A percentile compares a stretch with the other conserved stretches of the same genome.
phyloP scores from a whole-genome alignment of 164 flowering plant genomes.

The Malania oleifera region DNA sequence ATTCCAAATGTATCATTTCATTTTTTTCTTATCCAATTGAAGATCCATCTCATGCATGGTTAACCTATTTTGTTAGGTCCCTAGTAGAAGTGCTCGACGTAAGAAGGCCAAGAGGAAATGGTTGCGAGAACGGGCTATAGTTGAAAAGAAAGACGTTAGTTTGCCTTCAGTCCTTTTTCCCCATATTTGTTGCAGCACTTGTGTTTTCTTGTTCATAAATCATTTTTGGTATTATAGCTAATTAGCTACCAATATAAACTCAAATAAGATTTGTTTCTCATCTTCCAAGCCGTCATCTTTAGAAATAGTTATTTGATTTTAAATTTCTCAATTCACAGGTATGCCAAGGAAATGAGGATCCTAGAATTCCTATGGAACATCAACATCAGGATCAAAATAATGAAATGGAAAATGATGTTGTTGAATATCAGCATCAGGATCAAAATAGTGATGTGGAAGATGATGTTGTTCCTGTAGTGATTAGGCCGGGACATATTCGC shows the following conservation, averaged over 20 bases:
- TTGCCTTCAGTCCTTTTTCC: slow-evolving; percentile 2
- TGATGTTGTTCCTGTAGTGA: slow-evolving; percentile 64
- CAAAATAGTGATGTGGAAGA: slow-evolving; percentile 35
- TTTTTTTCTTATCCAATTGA: no score
- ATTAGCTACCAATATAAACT: no score
- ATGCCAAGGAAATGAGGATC: slow-evolving; percentile 15
- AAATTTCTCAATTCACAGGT: slow-evolving; percentile 20
- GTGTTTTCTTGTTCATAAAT: no score
- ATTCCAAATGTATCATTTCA: no score
- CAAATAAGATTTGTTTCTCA: no score
- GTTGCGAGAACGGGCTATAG: slow-evolving; percentile 46
- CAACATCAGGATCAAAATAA: no score
- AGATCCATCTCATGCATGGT: not conserved
- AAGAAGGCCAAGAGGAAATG: slow-evolving; percentile 74
- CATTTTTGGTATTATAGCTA: no score
- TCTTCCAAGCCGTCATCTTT: no score
- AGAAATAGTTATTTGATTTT: not conserved
- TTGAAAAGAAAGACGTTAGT: slow-evolving; percentile 40
- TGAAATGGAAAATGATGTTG: slow-evolving; percentile 6
- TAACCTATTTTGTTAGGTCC: slow-evolving; percentile 28
- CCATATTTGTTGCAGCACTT: no score
- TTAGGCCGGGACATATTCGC: slow-evolving; percentile 93
- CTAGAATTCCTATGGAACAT: slow-evolving; percentile 5
- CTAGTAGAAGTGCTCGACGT: slow-evolving; percentile 86
- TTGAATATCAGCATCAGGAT: slow-evolving; percentile 23